Evolutionary conservation across 805 yeast species (phyloP).

Genomic region (Crinitomyces ghanaensis): DNA sequence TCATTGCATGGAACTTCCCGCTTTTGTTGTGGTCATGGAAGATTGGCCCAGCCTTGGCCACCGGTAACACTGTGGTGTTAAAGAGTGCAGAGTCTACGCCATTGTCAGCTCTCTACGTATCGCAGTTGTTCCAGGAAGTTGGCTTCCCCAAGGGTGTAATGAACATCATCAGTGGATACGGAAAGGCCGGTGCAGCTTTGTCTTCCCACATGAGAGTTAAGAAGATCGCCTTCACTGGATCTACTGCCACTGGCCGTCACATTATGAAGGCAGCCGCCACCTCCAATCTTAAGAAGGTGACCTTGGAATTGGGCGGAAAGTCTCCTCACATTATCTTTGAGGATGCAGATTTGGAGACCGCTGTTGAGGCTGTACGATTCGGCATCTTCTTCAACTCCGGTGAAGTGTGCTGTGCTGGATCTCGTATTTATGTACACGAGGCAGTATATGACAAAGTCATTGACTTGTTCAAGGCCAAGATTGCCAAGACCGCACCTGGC

Average conservation of each 20-base stretch:
- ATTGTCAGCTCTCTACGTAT: slow-evolving; percentile 51
- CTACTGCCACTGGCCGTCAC: slow-evolving; percentile 77
- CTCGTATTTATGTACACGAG: slow-evolving; percentile 82
- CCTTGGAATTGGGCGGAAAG: slow-evolving; percentile 93
- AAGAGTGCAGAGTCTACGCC: slow-evolving; percentile 75
- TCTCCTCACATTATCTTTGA: slow-evolving; percentile 82
- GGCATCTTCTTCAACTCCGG: slow-evolving; percentile 93
- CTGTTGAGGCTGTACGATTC: slow-evolving; percentile 58
- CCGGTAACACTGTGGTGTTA: slow-evolving; percentile 64
- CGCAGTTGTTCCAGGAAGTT: slow-evolving; percentile 46
- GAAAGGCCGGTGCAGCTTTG: slow-evolving; percentile 56
- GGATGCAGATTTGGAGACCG: slow-evolving; percentile 70
- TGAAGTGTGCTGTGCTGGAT: slow-evolving; percentile 93
- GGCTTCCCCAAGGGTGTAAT: slow-evolving; percentile 72
- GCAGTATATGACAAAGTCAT: slow-evolving; percentile 67
- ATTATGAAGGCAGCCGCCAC: slow-evolving; percentile 72
- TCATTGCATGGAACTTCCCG: slow-evolving; percentile 69
- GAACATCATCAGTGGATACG: slow-evolving; percentile 61
- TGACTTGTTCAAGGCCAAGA: slow-evolving; percentile 40
- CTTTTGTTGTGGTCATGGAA: slow-evolving; percentile 69
- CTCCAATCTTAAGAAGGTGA: slow-evolving; percentile 68
- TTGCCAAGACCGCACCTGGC: slow-evolving; percentile 42
- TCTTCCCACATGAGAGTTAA: slow-evolving; percentile 55
- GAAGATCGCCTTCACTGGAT: slow-evolving; percentile 91
- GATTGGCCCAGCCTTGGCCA: slow-evolving; percentile 72